Base-by-base conservation (phyloP, 371 early-diverging fungal species). In the Basidiobolus meristosporus region DNA sequence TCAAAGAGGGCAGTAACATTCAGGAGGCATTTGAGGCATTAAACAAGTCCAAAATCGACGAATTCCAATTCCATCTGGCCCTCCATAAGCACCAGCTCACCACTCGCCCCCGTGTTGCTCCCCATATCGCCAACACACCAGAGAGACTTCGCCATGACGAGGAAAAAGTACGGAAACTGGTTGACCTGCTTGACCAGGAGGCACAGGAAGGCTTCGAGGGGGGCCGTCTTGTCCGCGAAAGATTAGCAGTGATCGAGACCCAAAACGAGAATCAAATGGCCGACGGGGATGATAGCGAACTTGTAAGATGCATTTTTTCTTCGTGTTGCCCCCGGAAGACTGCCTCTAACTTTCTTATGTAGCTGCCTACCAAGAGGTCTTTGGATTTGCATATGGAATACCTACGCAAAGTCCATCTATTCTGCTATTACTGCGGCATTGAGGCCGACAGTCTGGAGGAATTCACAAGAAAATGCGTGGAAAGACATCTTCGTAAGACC, bases 401-500 rank as follows among this genome's bases (percentile, higher is more conserved):
- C 46, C 60, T 90, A 28, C 73, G 90, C 38, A 68, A 72, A n/a
- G 90, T 90, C 5, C 90, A 90, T 58, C 68, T 76, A 54, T 92
- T 80, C 46, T 91, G 91, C 63, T 92, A 90, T 60, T 95, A 95
- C 63, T 81, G 82, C 46, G 86, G 78, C 12, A 52, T 73, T 22
- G 87, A 84, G 31, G 72, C 79, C 32, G 80, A 82, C 40, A 77
- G 75, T 28, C 45, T 66, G 2, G 88, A 91, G 50, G 92, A 91
- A 51, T 73, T 89, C 46, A 45, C 54, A 20, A 72, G 91, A 43
- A 73, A 75, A 43, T 83, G 84, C 47, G 66, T 63, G 28, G 63
- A 67, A 38, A 70, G 68, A 30, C 82, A 81, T 53, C 57, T 57
- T 35, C 77, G 86, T 22, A 65, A 66, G 46, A 34, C 64, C 16